A percentile compares a stretch with the other conserved stretches of the same genome.
phyloP scores from a whole-genome alignment of 352 stramenopile species.

The Proteromonas lacertae region DNA sequence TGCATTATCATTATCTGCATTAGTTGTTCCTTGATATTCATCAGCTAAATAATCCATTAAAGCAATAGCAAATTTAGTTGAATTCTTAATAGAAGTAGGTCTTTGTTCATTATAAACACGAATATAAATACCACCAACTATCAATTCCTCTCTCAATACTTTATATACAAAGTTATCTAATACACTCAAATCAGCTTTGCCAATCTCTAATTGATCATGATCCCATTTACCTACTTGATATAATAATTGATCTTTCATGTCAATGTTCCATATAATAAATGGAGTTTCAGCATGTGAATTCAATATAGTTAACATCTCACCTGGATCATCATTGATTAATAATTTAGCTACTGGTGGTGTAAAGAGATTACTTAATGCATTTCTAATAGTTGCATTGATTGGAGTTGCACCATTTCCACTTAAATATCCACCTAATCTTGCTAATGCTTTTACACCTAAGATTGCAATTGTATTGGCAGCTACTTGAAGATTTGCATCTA shows the following conservation, averaged over 20 bases:
- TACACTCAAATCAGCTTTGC: slow-evolving; percentile 10
- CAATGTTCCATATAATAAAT: slow-evolving; percentile 21
- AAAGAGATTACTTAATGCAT: slow-evolving; percentile 12
- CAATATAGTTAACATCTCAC: slow-evolving; percentile 15
- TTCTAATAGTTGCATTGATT: slow-evolving; percentile 12
- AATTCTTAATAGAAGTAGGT: too few relatives aligned
- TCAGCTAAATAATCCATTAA: too few relatives aligned
- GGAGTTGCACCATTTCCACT: slow-evolving; percentile 9
- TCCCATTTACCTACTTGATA: slow-evolving; percentile 8
- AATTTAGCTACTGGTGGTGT: slow-evolving; percentile 16
- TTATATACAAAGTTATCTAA: slow-evolving; percentile 10
- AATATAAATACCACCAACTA: slow-evolving; percentile 19
- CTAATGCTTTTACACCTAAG: slow-evolving; percentile 14
- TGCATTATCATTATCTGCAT: too few relatives aligned
- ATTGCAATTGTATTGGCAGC: slow-evolving; percentile 18
- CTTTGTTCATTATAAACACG: slow-evolving; percentile 8
- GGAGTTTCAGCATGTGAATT: slow-evolving; percentile 19
- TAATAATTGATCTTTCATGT: slow-evolving; percentile 20
- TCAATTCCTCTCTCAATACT: slow-evolving; percentile 15
- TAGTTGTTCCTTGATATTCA: too few relatives aligned
- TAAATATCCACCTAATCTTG: slow-evolving; percentile 17
- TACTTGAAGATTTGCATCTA: slow-evolving; percentile 6
- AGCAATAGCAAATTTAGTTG: too few relatives aligned
- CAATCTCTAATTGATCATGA: slow-evolving; percentile 1
- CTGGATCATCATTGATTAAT: slow-evolving; percentile 13